These are phyloP conservation scores for Paraphoma sp. DNA, from an alignment of 2,329 filamentous ascomycete genomes.

Conservation along the genomic window DNA sequence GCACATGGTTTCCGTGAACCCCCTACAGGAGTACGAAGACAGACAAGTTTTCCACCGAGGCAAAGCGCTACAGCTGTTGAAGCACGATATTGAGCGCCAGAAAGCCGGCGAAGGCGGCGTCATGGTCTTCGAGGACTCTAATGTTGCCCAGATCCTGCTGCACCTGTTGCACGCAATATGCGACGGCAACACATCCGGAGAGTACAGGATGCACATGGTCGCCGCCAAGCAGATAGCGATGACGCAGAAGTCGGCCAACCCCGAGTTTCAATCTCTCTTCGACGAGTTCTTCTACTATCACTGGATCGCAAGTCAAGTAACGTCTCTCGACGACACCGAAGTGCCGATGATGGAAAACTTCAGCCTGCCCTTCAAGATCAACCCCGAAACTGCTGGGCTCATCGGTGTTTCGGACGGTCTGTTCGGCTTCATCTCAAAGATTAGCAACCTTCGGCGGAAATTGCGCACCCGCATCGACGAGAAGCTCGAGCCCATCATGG, in stretches of 20 bases:
- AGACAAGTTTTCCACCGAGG: slow-evolving; percentile 54
- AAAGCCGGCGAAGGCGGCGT: slow-evolving; percentile 45
- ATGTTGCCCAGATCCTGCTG: slow-evolving; percentile 66
- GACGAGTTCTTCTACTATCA: slow-evolving; percentile 87
- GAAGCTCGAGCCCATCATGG: slow-evolving; percentile 70
- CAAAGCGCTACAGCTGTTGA: slow-evolving; percentile 58
- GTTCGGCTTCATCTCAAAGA: slow-evolving; percentile 78
- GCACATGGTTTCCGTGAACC: slow-evolving; percentile 65
- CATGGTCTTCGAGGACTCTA: slow-evolving; percentile 60
- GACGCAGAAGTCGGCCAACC: slow-evolving; percentile 64
- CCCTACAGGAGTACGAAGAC: slow-evolving; percentile 58
- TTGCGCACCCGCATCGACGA: slow-evolving; percentile 72
- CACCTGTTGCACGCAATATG: slow-evolving; percentile 68
- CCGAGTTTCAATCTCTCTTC: slow-evolving; percentile 74
- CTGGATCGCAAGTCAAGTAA: slow-evolving; percentile 65
- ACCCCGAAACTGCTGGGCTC: slow-evolving; percentile 65
- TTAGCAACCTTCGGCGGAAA: slow-evolving; percentile 76
- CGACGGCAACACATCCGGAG: slow-evolving; percentile 67
- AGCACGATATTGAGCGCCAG: slow-evolving; percentile 49
- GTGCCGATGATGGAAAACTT: slow-evolving; percentile 62
- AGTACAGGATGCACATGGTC: slow-evolving; percentile 80
- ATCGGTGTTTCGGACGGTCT: slow-evolving; percentile 84
- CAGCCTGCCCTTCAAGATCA: slow-evolving; percentile 62
- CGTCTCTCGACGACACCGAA: slow-evolving; percentile 60
- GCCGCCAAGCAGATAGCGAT: slow-evolving; percentile 75